Evolutionary conservation across 495 filamentous ascomycete species (phyloP).

Genomic region (Aspergillus nanangensis): DNA sequence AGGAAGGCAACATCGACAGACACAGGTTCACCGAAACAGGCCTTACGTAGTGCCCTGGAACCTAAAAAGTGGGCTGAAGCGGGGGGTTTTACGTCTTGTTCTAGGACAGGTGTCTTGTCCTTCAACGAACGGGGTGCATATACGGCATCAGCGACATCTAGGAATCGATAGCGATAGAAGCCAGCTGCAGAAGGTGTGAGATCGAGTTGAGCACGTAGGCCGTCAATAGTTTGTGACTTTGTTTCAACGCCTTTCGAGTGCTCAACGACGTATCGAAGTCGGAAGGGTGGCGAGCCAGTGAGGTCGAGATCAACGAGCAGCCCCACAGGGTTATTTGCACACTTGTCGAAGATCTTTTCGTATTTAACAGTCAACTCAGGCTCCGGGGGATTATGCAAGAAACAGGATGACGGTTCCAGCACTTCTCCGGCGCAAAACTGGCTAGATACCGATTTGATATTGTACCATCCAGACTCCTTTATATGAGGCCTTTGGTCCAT

Average conservation of each 20-base stretch:
- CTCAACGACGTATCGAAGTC: slow-evolving; percentile 65
- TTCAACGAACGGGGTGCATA: slow-evolving; percentile 54
- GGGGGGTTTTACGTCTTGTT: slow-evolving; percentile 89
- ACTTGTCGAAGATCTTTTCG: slow-evolving; percentile 87
- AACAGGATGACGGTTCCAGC: slow-evolving; percentile 84
- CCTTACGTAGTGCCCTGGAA: slow-evolving; percentile 45
- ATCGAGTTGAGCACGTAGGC: slow-evolving; percentile 73
- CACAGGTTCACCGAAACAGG: slow-evolving; percentile 79
- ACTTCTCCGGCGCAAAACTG: slow-evolving; percentile 82
- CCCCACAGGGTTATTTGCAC: slow-evolving; percentile 88
- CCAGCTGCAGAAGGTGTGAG: slow-evolving; percentile 79
- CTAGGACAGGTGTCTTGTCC: slow-evolving; percentile 54
- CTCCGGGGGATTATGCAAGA: slow-evolving; percentile 85
- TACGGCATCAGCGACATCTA: slow-evolving; percentile 71
- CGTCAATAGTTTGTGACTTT: slow-evolving; percentile 49
- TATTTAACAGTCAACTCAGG: slow-evolving; percentile 67
- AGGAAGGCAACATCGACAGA: slow-evolving; percentile 66
- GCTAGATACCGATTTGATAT: slow-evolving; percentile 69
- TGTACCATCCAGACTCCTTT: slow-evolving; percentile 78
- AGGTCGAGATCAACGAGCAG: slow-evolving; percentile 82
- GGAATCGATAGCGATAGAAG: slow-evolving; percentile 81
- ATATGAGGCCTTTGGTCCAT: slow-evolving; percentile 47
- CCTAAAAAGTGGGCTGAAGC: slow-evolving; percentile 72
- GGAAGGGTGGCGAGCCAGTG: slow-evolving; percentile 86
- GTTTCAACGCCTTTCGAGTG: slow-evolving; percentile 51